Evolutionary conservation across 164 flowering plant genomes (phyloP), one percentile per base, ranked within the genome.

Genomic region (Nymphaea colorata): DNA sequence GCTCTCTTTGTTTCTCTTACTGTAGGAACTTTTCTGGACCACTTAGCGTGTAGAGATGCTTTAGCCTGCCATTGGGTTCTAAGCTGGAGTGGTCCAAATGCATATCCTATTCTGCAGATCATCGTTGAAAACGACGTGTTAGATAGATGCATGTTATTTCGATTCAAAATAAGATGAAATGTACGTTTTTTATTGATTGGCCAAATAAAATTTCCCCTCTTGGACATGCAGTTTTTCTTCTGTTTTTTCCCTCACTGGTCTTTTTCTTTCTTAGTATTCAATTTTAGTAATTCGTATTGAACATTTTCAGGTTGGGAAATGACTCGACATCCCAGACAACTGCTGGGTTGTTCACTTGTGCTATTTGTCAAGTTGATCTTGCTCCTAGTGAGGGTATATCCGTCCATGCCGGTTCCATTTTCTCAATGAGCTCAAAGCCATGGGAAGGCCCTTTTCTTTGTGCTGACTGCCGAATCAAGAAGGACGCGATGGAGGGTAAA

Each of bases 401-500:
- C 4, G 96, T 89, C 62, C 90, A 89, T 69, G 90, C 98, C 47
- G 98, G 97, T 69, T 79, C 86, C 67, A 85, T 91, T 74, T 91
- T 91, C 84, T 89, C 97, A 41, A 85, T 83, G 61, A 84, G 89
- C 72, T 76, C 90, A 64, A 91, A 81, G 71, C 93, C 97, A 2
- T 91, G 97, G 97, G 84, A 91, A 78, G 97, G 98, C 42, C 98
- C 98, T 42, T 92, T 92, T 70, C 89, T 92, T 3, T 89, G 94
- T 67, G 79, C 78, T 2, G 88, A 76, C 62, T 86, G 91, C 66
- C 82, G 89, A 3, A 79, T 83, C 64, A 86, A 88, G 80, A 85
- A 88, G 78, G 94, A 88, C 42, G 94, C 91, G 66, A 86, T 85
- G 89, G 94, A 88, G 84, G 90, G 90, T 65, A 88, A 86, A 68